phyloP scores from a whole-genome alignment of 2,329 filamentous ascomycete genomes.

The Sclerotinia trifoliorum region DNA sequence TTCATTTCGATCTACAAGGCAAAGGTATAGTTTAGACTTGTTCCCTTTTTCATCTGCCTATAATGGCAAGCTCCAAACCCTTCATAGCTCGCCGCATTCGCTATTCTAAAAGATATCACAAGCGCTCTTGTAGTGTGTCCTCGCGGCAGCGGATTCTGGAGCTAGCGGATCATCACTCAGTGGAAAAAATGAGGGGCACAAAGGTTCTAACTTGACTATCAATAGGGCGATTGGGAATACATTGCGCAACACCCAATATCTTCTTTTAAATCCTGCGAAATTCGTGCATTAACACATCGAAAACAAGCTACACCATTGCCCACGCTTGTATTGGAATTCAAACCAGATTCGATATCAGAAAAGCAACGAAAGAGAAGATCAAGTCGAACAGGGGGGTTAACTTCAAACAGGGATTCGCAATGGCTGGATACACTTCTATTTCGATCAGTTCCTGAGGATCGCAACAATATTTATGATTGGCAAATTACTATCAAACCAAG shows the following conservation, averaged over 20 bases:
- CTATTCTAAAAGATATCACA: not conserved
- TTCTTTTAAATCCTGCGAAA: constrained; percentile 38
- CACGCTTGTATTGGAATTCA: constrained; percentile 57
- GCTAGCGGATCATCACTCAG: not conserved
- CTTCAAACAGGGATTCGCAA: constrained; percentile 33
- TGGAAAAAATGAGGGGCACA: not conserved
- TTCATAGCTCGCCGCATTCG: not conserved
- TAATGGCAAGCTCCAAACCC: not conserved
- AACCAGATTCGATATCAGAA: constrained; percentile 51
- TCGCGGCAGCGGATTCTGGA: not conserved
- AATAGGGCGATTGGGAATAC: constrained; percentile 41
- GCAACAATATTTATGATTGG: constrained; percentile 59
- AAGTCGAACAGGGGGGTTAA: constrained; percentile 58
- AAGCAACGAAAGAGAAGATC: constrained; percentile 64
- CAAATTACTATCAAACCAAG: constrained; percentile 45
- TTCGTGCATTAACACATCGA: constrained; percentile 59
- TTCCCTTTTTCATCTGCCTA: not conserved
- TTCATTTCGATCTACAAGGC: constrained; percentile 41
- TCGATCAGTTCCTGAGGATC: constrained; percentile 53
- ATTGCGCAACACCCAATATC: constrained; percentile 38
- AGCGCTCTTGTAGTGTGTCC: not conserved
- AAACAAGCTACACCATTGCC: constrained; percentile 60
- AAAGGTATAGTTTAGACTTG: constrained; percentile 35
- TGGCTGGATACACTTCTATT: constrained; percentile 52
- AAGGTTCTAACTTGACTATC: constrained; percentile 13